Percentiles rank a stretch among this genome's conserved stretches.
Evolutionary conservation across 2,329 filamentous ascomycete species (phyloP).

Genomic region (Zalaria obscura): DNA sequence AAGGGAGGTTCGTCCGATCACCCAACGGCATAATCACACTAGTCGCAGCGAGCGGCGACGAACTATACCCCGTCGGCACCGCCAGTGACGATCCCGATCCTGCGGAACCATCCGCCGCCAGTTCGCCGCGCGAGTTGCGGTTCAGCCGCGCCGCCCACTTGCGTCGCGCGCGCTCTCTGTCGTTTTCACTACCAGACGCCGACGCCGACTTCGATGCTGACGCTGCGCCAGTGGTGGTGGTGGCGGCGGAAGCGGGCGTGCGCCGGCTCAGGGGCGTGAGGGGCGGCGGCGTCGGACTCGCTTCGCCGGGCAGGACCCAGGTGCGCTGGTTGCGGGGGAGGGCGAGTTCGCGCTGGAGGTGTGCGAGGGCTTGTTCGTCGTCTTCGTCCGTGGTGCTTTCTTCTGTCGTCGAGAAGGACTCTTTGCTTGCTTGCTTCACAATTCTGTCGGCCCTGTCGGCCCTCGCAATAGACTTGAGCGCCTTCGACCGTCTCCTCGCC

Average conservation of each 20-base stretch:
- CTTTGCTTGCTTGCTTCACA: too few relatives aligned
- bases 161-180: conserved; percentile 1
- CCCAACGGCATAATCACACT: not conserved
- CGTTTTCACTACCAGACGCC: not conserved
- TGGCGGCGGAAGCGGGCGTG: not conserved
- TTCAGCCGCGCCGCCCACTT: conserved; percentile 2
- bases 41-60: too few relatives aligned
- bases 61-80: not conserved
- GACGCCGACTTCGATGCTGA: not conserved
- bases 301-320: conserved; percentile 18
- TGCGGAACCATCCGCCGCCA: conserved; percentile 6
- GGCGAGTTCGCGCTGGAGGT: conserved; percentile 10
- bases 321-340: conserved; percentile 15
- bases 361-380: not conserved
- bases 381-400: too few relatives aligned
- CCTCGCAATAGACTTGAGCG: too few relatives aligned
- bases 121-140: conserved; percentile 8
- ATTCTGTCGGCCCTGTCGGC: too few relatives aligned
- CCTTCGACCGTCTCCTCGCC: too few relatives aligned
- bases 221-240: not conserved
- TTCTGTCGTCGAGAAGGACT: too few relatives aligned
- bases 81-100: too few relatives aligned
- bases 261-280: conserved; percentile 5
- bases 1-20: conserved; percentile 8
- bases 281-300: conserved; percentile 19